phyloP scores from a whole-genome alignment of 495 filamentous ascomycete species.

The Poronia punctata region DNA sequence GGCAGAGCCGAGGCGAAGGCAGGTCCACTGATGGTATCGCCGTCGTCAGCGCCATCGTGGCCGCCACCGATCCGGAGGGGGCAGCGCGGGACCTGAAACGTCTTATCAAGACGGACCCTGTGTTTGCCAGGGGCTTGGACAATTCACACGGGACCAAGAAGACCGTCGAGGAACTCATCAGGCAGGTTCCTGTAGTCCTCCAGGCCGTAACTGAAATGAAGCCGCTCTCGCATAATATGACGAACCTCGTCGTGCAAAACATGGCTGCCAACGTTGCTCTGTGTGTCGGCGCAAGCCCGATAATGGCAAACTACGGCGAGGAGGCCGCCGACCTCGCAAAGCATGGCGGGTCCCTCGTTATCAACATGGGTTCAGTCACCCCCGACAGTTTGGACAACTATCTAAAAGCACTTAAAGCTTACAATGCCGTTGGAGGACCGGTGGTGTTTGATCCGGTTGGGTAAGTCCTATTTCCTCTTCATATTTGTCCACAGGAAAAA shows the following conservation, averaged over 20 bases:
- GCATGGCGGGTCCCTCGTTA: constrained; percentile 62
- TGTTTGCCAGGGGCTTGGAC: constrained; percentile 63
- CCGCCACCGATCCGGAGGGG: constrained; percentile 53
- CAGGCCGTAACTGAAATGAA: constrained; percentile 49
- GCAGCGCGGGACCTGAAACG: constrained; percentile 50
- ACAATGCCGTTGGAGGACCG: constrained; percentile 67
- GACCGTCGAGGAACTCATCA: constrained; percentile 37
- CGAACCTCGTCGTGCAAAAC: constrained; percentile 86
- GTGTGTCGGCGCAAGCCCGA: constrained; percentile 78
- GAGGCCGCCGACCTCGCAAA: constrained; percentile 73
- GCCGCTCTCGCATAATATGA: constrained; percentile 93
- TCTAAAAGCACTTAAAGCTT: constrained; percentile 52
- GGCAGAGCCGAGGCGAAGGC: constrained; percentile 44
- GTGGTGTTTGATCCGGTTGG: constrained; percentile 90
- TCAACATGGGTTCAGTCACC: constrained; percentile 92
- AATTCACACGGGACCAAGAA: constrained; percentile 51
- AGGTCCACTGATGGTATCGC: constrained; percentile 72
- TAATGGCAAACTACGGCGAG: constrained; percentile 83
- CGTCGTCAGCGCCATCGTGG: constrained; percentile 84
- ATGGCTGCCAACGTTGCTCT: constrained; percentile 87
- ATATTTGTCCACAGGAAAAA: too few species aligned
- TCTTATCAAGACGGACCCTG: constrained; percentile 35
- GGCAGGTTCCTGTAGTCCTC: constrained; percentile 50
- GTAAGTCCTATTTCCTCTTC: constrained; percentile 18
- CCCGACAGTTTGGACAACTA: constrained; percentile 65